These are phyloP conservation scores for Wickerhamomyces sp. DNA, from an alignment of 1,139 yeast species.

Conservation along the genomic window DNA sequence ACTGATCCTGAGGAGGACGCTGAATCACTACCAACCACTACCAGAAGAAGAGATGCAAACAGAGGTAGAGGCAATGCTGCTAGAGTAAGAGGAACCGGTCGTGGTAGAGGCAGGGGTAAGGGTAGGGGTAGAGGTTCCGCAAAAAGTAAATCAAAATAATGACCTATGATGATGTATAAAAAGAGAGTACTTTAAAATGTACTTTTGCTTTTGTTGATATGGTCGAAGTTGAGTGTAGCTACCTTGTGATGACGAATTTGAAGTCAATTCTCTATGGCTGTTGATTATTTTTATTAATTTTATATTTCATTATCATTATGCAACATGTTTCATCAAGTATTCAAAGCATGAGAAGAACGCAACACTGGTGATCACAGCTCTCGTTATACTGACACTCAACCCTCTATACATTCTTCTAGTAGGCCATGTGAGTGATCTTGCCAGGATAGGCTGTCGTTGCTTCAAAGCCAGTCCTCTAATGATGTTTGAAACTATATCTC, in stretches of 20 bases:
- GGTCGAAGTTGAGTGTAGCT: no score
- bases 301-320: conserved; percentile 14
- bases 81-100: background rate
- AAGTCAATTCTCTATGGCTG: background rate
- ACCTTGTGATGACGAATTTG: background rate
- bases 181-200: no score
- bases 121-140: background rate
- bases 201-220: no score
- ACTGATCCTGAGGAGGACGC: background rate
- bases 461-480: conserved; percentile 37
- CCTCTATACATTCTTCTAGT: conserved; percentile 64
- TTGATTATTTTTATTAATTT: no score
- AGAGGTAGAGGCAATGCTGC: background rate
- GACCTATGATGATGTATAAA: background rate
- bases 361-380: conserved; percentile 71
- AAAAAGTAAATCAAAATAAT: background rate
- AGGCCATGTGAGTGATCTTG: conserved; percentile 33
- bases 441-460: conserved; percentile 31
- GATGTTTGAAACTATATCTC: conserved; percentile 67
- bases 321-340: conserved; percentile 50
- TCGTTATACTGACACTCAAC: conserved; percentile 62
- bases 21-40: no score
- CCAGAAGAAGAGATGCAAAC: background rate
- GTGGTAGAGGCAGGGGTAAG: background rate
- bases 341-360: conserved; percentile 74